These are phyloP conservation scores for Trichoderma virens DNA, from an alignment of 495 filamentous ascomycete genomes.

Conservation along the genomic window DNA sequence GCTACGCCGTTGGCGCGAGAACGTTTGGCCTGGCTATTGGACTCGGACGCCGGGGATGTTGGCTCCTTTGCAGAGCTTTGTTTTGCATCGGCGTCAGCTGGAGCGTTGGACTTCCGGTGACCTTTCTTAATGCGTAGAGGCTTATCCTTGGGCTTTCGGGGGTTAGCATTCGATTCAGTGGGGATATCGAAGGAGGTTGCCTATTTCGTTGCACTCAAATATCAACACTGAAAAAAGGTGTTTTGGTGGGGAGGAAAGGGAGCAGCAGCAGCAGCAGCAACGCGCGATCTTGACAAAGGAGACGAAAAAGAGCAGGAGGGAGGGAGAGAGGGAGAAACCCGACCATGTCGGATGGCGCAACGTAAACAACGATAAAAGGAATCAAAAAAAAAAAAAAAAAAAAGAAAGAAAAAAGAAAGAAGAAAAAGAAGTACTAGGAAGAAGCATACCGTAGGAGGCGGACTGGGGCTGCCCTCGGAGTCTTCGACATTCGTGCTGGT, in stretches of 20 bases:
- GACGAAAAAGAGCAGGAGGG: slow-evolving; percentile 2
- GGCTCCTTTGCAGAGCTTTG: neutral
- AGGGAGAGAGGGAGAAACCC: slow-evolving; percentile 2
- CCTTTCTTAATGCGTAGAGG: slow-evolving; percentile 82
- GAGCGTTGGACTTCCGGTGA: slow-evolving; percentile 40
- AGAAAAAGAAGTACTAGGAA: slow-evolving; percentile 22
- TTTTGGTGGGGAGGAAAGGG: slow-evolving; percentile 6
- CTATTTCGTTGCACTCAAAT: slow-evolving; percentile 4
- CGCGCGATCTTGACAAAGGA: neutral
- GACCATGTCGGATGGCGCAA: neutral
- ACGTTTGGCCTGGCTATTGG: slow-evolving; percentile 25
- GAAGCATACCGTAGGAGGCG: slow-evolving; percentile 61
- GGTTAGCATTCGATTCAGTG: slow-evolving; percentile 13
- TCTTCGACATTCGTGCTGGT: slow-evolving; percentile 75
- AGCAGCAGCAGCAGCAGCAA: too few species aligned
- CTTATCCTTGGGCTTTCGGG: slow-evolving; percentile 72
- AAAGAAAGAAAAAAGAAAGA: neutral
- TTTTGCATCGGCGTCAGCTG: slow-evolving; percentile 28
- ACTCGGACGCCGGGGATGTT: slow-evolving; percentile 28
- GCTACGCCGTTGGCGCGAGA: slow-evolving; percentile 20
- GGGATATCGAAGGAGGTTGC: slow-evolving; percentile 10
- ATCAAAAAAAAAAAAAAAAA: neutral
- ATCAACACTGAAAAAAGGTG: slow-evolving; percentile 13
- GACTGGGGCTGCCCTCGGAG: slow-evolving; percentile 63
- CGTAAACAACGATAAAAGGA: neutral